phyloP scores from a whole-genome alignment of 768 basidiomycete species.

The Xerocomus brunneocitrinus region DNA sequence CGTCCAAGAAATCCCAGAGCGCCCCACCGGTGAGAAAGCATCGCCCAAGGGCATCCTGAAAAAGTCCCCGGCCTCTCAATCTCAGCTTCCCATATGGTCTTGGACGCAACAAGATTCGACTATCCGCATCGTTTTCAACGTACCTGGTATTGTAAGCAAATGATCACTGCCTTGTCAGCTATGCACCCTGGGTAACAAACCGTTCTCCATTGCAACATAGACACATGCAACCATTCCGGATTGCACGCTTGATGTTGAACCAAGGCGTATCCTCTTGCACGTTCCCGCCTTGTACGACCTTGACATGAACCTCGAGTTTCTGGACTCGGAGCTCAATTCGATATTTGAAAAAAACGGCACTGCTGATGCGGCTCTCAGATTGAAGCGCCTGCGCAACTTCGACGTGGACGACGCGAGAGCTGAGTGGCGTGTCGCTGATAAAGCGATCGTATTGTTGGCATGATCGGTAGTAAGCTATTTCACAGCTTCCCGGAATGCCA shows the following conservation, averaged over 20 bases:
- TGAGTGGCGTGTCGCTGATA: conserved; percentile 62
- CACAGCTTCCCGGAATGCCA: conserved; percentile 1
- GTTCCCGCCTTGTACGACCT: conserved; percentile 46
- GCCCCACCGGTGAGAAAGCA: conserved; percentile 36
- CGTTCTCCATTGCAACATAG: conserved; percentile 28
- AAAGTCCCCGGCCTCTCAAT: conserved; percentile 2
- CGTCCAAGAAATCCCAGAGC: conserved; percentile 35
- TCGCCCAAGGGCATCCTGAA: conserved; percentile 45
- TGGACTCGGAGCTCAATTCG: conserved; percentile 50
- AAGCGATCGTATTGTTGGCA: conserved; percentile 42
- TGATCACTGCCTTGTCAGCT: conserved; percentile 2
- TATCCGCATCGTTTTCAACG: conserved; percentile 46
- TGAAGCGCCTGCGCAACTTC: conserved; percentile 57
- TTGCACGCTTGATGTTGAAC: conserved; percentile 63
- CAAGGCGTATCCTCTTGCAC: conserved; percentile 49
- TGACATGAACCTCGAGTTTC: conserved; percentile 53
- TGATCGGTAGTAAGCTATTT: conserved; percentile 18
- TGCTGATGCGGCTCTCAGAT: conserved; percentile 33
- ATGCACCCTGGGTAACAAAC: conserved; percentile 3
- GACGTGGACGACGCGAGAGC: conserved; percentile 60
- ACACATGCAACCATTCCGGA: conserved; percentile 41
- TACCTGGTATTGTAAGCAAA: conserved; percentile 55
- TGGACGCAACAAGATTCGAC: conserved; percentile 43
- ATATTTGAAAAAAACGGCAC: conserved; percentile 16
- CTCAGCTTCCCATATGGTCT: conserved; percentile 44